phyloP scores from a whole-genome alignment of 768 basidiomycete genomes.

The Rickenella mellea region DNA sequence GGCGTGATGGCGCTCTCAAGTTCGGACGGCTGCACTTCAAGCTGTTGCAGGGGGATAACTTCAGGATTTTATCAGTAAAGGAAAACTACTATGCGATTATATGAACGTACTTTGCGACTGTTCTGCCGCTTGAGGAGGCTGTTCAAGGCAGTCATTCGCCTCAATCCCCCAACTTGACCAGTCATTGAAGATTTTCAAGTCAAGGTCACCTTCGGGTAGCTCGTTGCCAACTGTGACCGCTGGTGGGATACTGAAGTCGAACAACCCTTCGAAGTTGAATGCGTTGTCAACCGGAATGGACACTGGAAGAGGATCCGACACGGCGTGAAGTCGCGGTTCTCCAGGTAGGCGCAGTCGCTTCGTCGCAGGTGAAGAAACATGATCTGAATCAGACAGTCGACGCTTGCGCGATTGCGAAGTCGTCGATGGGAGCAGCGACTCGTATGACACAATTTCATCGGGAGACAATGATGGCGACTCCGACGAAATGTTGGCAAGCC shows the following conservation, averaged over 20 bases:
- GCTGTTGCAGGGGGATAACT: no score
- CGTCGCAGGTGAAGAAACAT: not conserved
- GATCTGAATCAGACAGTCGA: constrained; percentile 24
- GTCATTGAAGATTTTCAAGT: not conserved
- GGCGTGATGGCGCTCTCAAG: no score
- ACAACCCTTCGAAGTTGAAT: not conserved
- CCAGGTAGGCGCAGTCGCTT: constrained; percentile 20
- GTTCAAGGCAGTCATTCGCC: no score
- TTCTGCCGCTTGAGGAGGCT: no score
- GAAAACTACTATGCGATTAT: no score
- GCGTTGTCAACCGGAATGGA: not conserved
- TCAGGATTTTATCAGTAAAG: no score
- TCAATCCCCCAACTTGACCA: no score
- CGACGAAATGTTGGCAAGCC: not conserved
- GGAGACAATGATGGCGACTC: not conserved
- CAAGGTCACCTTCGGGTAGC: not conserved
- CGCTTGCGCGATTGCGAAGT: no score
- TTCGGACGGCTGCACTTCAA: no score
- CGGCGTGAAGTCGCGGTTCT: constrained; percentile 14
- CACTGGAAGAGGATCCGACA: constrained; percentile 19
- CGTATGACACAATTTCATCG: not conserved
- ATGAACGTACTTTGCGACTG: no score
- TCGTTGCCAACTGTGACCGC: not conserved
- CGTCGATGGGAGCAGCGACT: no score
- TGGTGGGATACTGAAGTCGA: not conserved